Percentiles rank a stretch among this genome's conserved stretches.
phyloP scores from a whole-genome alignment of 495 filamentous ascomycete species.

The Lasiosphaeris hirsuta region DNA sequence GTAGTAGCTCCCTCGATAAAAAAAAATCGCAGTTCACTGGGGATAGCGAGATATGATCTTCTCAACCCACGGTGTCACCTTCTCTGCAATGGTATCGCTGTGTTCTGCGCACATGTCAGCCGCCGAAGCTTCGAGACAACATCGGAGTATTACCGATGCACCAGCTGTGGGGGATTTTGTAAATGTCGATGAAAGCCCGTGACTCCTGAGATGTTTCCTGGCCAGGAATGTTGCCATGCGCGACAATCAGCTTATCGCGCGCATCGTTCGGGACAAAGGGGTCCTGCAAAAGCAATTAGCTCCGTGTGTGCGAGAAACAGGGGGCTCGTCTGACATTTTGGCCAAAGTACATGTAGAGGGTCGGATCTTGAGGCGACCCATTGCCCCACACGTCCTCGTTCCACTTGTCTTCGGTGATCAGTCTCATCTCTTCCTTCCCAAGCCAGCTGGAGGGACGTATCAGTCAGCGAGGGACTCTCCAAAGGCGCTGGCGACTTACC shows the following conservation, averaged over 20 bases:
- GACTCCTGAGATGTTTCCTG: background rate
- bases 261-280: background rate
- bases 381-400: background rate
- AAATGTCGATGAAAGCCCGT: background rate
- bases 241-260: background rate
- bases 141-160: background rate
- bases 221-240: background rate
- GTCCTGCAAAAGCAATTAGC: background rate
- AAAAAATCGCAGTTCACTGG: too few species aligned
- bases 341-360: constrained; percentile 3
- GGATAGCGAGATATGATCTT: background rate
- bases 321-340: background rate
- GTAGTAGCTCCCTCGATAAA: too few species aligned
- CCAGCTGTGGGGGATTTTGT: background rate
- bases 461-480: background rate
- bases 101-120: background rate
- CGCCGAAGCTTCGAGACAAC: background rate
- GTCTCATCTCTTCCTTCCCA: background rate
- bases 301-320: background rate
- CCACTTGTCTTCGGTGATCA: background rate
- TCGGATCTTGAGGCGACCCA: background rate
- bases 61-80: background rate
- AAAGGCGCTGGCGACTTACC: background rate
- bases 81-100: background rate
- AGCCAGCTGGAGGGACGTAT: background rate